A percentile compares a stretch with the other conserved stretches of the same genome.
These are phyloP conservation scores for Clitopilus hobsonii DNA, from an alignment of 768 basidiomycete genomes.

Conservation along the genomic window DNA sequence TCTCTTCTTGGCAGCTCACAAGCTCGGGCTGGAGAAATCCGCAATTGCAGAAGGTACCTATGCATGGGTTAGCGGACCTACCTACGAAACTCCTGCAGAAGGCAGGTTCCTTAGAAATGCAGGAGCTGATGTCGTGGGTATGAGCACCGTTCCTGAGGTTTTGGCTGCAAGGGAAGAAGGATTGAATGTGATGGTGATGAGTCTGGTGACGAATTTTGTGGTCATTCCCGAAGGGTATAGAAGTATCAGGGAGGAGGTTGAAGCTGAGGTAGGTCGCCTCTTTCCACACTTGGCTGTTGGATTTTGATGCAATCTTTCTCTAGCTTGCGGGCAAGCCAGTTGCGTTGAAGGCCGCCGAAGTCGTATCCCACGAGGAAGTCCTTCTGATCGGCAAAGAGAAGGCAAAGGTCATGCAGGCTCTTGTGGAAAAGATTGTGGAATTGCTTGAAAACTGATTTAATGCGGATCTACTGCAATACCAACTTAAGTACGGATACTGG, in stretches of 20 bases:
- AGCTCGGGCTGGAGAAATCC: conserved; percentile 45
- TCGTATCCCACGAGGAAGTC: conserved; percentile 80
- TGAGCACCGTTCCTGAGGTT: conserved; percentile 92
- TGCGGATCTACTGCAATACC: not conserved
- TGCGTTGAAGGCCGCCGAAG: conserved; percentile 31
- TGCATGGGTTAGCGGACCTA: conserved; percentile 88
- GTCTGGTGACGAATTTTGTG: conserved; percentile 83
- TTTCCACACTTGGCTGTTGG: not conserved
- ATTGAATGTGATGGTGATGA: conserved; percentile 72
- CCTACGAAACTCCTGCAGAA: conserved; percentile 87
- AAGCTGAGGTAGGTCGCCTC: conserved; percentile 56
- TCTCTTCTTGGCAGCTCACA: conserved; percentile 66
- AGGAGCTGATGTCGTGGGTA: conserved; percentile 89
- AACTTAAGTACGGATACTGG: too few species aligned
- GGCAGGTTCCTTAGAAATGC: conserved; percentile 68
- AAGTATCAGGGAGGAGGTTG: conserved; percentile 70
- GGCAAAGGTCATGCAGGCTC: conserved; percentile 63
- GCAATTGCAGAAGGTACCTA: conserved; percentile 80
- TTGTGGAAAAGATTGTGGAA: conserved; percentile 65
- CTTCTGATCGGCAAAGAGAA: conserved; percentile 59
- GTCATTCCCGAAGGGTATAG: conserved; percentile 64
- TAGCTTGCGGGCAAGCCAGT: conserved; percentile 61
- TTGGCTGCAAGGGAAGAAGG: conserved; percentile 74
- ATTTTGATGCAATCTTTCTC: not conserved
- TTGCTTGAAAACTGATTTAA: conserved; percentile 7